A percentile compares a stretch with the other conserved stretches of the same genome.
Conservation (phyloP, 2,329 filamentous ascomycete species). For the Paracoccidioides lutzii region DNA sequence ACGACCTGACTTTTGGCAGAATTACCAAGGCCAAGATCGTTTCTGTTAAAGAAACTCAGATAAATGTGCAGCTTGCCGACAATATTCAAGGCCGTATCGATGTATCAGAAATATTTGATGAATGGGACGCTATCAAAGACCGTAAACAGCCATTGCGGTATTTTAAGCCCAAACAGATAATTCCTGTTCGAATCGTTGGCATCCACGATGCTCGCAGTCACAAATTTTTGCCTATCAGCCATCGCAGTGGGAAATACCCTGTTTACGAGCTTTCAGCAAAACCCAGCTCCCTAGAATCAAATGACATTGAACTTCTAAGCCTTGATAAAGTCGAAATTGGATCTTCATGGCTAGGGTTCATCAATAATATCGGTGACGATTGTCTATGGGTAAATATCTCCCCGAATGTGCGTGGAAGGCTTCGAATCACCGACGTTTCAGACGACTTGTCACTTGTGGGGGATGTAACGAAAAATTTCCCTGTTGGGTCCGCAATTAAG, state of each 20-base stretch:
- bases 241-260: slow-evolving; percentile 62
- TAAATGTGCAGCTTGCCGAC: slow-evolving; percentile 80
- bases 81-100: slow-evolving; percentile 88
- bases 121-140: slow-evolving; percentile 74
- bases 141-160: slow-evolving; percentile 64
- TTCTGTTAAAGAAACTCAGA: slow-evolving; percentile 80
- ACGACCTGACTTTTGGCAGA: slow-evolving; percentile 61
- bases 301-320: slow-evolving; percentile 50
- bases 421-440: slow-evolving; percentile 71
- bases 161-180: slow-evolving; percentile 57
- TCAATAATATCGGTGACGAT: slow-evolving; percentile 75
- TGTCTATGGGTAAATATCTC: slow-evolving; percentile 85
- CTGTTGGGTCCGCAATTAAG: slow-evolving; percentile 74
- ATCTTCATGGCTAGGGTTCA: slow-evolving; percentile 63
- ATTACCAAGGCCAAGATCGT: slow-evolving; percentile 63
- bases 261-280: slow-evolving; percentile 83
- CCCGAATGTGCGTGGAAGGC: slow-evolving; percentile 71
- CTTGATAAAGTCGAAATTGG: slow-evolving; percentile 62
- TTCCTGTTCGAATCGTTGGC: slow-evolving; percentile 68
- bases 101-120: slow-evolving; percentile 78
- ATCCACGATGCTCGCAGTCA: slow-evolving; percentile 84
- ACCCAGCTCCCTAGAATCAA: slow-evolving; percentile 42
- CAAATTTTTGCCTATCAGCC: slow-evolving; percentile 80
- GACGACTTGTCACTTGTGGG: slow-evolving; percentile 71
- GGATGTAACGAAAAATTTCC: slow-evolving; percentile 67